Conservation (phyloP, 441 rosid genomes). For the Brassica hybrid region DNA sequence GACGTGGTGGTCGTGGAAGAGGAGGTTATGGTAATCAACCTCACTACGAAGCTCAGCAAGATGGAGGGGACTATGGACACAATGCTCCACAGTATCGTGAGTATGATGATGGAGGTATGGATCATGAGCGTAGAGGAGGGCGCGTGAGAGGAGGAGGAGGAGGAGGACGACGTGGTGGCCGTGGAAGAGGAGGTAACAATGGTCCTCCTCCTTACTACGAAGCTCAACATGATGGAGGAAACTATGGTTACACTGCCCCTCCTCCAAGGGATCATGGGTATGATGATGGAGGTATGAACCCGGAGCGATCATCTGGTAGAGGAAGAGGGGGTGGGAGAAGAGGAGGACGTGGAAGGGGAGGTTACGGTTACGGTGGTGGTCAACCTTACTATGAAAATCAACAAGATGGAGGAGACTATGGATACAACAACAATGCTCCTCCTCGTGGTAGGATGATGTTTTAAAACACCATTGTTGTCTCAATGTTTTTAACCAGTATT, state of each 20-base stretch:
- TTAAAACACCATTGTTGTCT: neutral
- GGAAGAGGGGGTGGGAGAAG: constrained; percentile 85
- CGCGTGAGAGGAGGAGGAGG: neutral
- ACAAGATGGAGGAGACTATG: constrained; percentile 81
- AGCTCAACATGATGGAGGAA: neutral
- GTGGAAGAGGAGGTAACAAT: neutral
- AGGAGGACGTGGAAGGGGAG: constrained; percentile 82
- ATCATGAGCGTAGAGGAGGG: constrained; percentile 25
- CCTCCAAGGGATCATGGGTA: neutral
- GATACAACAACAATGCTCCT: constrained; percentile 43
- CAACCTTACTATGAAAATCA: constrained; percentile 53
- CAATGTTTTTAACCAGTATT: neutral
- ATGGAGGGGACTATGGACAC: constrained; percentile 75
- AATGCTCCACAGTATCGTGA: constrained; percentile 50
- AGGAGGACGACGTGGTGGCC: neutral
- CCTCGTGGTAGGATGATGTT: constrained; percentile 55
- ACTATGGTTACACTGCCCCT: neutral
- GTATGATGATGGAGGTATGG: constrained; percentile 81
- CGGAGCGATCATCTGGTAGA: constrained; percentile 59
- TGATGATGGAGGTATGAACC: constrained; percentile 14
- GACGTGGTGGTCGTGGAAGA: constrained; percentile 76
- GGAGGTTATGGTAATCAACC: constrained; percentile 75
- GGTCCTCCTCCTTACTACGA: neutral
- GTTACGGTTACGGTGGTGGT: constrained; percentile 51
- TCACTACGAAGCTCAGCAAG: constrained; percentile 58